A percentile compares a stretch with the other conserved stretches of the same genome.
Evolutionary conservation across 345 rosid genomes (phyloP).

Genomic region (Hirschfeldia incana): DNA sequence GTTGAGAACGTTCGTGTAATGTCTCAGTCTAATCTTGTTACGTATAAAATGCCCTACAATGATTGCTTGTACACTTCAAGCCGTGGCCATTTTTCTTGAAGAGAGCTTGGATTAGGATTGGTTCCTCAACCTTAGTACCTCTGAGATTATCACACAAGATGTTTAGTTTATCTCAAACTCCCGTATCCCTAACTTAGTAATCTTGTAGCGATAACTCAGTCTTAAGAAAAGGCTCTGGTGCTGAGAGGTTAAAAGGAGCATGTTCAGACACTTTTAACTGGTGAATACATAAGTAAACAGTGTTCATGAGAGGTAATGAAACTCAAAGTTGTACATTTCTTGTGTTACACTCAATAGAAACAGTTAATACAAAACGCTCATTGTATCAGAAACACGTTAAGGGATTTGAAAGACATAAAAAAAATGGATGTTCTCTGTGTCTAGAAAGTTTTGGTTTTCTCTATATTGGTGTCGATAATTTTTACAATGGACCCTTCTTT

Average conservation of each 20-base stretch:
- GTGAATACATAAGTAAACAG: constrained; percentile 51
- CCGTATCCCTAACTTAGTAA: no score
- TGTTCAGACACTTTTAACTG: constrained; percentile 52
- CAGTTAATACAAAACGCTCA: constrained; percentile 14
- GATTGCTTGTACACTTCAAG: constrained; percentile 88
- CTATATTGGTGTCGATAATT: no score
- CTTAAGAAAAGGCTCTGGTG: constrained; percentile 71
- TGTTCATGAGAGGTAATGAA: constrained; percentile 49
- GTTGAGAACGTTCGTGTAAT: constrained; percentile 78
- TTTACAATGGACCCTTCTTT: no score
- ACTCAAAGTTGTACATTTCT: constrained; percentile 24
- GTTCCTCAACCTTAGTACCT: constrained; percentile 88
- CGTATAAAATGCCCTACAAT: constrained; percentile 85
- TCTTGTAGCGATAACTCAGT: background rate
- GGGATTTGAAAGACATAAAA: no score
- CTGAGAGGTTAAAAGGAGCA: constrained; percentile 61
- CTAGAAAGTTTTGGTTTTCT: no score
- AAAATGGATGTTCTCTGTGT: no score
- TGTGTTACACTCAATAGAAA: constrained; percentile 26
- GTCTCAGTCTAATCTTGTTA: constrained; percentile 73
- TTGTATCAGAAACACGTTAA: background rate
- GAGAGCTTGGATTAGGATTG: constrained; percentile 92
- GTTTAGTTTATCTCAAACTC: constrained; percentile 41
- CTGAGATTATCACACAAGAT: constrained; percentile 97
- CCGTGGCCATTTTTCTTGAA: constrained; percentile 69